Evolutionary conservation across 345 rosid species (phyloP).

Genomic region (Rhodamnia rubescens): DNA sequence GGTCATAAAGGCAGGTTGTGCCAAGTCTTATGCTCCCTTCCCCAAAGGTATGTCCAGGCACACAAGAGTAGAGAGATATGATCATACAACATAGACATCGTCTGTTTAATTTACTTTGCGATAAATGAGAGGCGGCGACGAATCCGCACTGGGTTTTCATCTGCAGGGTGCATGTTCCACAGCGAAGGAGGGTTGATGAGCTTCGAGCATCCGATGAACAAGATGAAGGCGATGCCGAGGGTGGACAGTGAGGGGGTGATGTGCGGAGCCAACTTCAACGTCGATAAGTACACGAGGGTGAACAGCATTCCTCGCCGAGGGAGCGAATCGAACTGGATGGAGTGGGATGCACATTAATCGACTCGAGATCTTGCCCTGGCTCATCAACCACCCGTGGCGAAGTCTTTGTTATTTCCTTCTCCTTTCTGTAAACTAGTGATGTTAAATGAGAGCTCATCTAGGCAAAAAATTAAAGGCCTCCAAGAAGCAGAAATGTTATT

Average conservation of each 20-base stretch:
- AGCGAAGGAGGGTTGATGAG: conserved; percentile 72
- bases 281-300: conserved; percentile 49
- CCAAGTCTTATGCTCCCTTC: conserved; percentile 92
- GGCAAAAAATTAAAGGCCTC: neutral
- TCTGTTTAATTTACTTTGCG: neutral
- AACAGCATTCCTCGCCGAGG: conserved; percentile 72
- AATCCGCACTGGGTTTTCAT: neutral
- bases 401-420: neutral
- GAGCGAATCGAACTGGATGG: conserved; percentile 78
- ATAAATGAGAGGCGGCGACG: neutral
- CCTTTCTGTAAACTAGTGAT: neutral
- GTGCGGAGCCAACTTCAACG: conserved; percentile 88
- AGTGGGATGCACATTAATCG: conserved; percentile 22
- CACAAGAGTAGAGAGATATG: neutral
- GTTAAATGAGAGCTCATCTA: neutral
- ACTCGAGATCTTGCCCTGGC: neutral
- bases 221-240: conserved; percentile 85
- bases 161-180: conserved; percentile 75
- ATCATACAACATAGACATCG: neutral
- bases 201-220: conserved; percentile 73
- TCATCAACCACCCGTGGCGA: neutral
- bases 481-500: neutral
- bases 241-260: conserved; percentile 79
- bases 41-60: conserved; percentile 31
- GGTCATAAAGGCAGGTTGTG: conserved; percentile 72